phyloP scores from a whole-genome alignment of 495 filamentous ascomycete species.

The Corynascus novoguineensis region DNA sequence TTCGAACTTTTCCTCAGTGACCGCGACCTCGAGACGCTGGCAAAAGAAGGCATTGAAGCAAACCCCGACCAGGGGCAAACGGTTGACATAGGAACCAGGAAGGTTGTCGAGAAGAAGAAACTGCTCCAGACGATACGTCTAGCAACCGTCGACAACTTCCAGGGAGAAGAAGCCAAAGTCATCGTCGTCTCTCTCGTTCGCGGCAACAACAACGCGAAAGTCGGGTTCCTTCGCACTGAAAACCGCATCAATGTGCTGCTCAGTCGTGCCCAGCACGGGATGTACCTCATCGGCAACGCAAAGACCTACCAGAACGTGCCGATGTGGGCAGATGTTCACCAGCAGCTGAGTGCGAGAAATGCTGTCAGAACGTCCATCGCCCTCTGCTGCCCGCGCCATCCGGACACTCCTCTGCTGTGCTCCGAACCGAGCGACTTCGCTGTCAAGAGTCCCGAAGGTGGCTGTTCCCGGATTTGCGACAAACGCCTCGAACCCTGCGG shows the following conservation, averaged over 20 bases:
- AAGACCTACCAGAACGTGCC: conserved; percentile 48
- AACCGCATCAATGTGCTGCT: conserved; percentile 82
- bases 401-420: conserved; percentile 50
- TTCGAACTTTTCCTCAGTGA: conserved; percentile 64
- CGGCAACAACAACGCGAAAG: conserved; percentile 57
- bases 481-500: conserved; percentile 59
- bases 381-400: conserved; percentile 65
- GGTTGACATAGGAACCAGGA: background rate
- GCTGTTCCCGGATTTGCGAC: conserved; percentile 57
- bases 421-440: conserved; percentile 59
- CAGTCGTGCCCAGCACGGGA: conserved; percentile 68
- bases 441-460: conserved; percentile 61
- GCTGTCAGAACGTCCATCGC: conserved; percentile 52
- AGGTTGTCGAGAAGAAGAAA: conserved; percentile 38
- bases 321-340: conserved; percentile 67
- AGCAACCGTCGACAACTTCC: conserved; percentile 86
- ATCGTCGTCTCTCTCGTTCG: conserved; percentile 78
- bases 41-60: conserved; percentile 40
- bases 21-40: conserved; percentile 57
- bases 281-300: conserved; percentile 79
- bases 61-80: conserved; percentile 5
- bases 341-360: conserved; percentile 43
- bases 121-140: conserved; percentile 58
- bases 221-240: conserved; percentile 66
- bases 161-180: conserved; percentile 76